A percentile compares a stretch with the other conserved stretches of the same genome.
Conservation (phyloP, 169 alveolate genomes). For the Miamiensis avidus region DNA sequence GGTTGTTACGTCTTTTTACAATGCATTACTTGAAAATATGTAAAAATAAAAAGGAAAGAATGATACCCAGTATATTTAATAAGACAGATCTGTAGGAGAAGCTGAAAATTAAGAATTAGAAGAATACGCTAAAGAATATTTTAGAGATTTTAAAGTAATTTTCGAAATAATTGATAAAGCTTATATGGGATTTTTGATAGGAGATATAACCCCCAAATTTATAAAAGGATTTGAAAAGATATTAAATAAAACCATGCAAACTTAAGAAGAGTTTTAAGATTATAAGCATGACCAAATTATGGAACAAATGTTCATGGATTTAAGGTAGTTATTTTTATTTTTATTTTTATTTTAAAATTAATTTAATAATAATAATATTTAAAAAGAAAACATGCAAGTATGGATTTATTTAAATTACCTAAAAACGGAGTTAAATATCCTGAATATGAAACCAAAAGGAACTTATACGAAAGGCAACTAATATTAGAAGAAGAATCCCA, state of each 20-base stretch:
- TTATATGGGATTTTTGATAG: constrained; percentile 64
- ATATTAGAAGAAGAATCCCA: constrained; percentile 63
- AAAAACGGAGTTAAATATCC: constrained; percentile 65
- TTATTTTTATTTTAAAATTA: constrained; percentile 12
- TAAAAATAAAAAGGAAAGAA: no score
- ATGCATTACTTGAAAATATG: background rate
- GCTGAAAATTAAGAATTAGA: background rate
- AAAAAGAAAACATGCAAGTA: constrained; percentile 25
- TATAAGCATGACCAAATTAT: background rate
- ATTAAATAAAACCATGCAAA: background rate
- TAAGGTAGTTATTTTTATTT: constrained; percentile 1
- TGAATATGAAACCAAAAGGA: constrained; percentile 64
- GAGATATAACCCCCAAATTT: constrained; percentile 60
- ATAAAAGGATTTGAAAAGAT: constrained; percentile 27
- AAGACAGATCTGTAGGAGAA: background rate
- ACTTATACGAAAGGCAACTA: constrained; percentile 64
- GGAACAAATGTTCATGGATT: background rate
- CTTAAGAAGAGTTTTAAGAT: background rate
- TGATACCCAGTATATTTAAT: background rate
- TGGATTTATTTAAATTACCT: constrained; percentile 67
- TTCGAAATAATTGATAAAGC: constrained; percentile 71
- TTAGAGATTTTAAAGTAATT: constrained; percentile 28
- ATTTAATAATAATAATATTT: background rate
- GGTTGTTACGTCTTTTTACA: background rate
- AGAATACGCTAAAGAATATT: constrained; percentile 7